Conservation (phyloP, 2,329 filamentous ascomycete genomes). For the Pyrenochaeta sp. region DNA sequence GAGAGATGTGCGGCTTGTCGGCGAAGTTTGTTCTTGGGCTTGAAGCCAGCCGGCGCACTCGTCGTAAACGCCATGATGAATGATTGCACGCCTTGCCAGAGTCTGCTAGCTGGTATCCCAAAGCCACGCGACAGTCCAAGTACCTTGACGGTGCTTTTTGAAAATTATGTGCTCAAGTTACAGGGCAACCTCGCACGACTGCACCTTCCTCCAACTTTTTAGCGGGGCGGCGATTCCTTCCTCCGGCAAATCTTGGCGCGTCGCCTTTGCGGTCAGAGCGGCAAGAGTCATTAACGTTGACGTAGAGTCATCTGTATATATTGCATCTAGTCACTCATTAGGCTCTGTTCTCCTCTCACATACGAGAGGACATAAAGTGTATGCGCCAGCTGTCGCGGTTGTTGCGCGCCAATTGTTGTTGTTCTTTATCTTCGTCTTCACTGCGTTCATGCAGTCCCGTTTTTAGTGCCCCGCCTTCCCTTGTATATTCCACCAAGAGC, state of each 20-base stretch:
- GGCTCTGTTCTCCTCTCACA: slow-evolving; percentile 30
- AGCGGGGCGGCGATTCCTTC: slow-evolving; percentile 24
- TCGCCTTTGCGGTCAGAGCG: slow-evolving; percentile 11
- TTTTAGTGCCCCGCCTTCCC: slow-evolving; percentile 44
- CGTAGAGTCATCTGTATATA: slow-evolving; percentile 27
- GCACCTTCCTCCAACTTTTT: slow-evolving; percentile 20
- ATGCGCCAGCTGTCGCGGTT: slow-evolving; percentile 52
- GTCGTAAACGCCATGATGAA: slow-evolving; percentile 58
- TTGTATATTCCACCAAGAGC: slow-evolving; percentile 42
- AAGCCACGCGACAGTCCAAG: background rate
- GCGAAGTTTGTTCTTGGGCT: slow-evolving; percentile 78
- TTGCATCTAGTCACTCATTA: slow-evolving; percentile 24
- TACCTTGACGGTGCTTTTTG: background rate
- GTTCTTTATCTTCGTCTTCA: slow-evolving; percentile 22
- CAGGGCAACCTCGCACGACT: background rate
- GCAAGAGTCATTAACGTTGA: slow-evolving; percentile 16
- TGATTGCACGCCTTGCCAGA: background rate
- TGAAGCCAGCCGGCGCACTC: slow-evolving; percentile 59
- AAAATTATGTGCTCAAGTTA: background rate
- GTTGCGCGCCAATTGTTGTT: slow-evolving; percentile 46
- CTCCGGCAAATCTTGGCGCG: slow-evolving; percentile 25
- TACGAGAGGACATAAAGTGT: slow-evolving; percentile 25
- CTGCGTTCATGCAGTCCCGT: slow-evolving; percentile 32
- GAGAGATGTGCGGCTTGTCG: slow-evolving; percentile 81
- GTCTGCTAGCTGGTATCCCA: background rate